These are phyloP conservation scores for Mucuna pruriens DNA, from an alignment of 306 rosid genomes.

Conservation along the genomic window DNA sequence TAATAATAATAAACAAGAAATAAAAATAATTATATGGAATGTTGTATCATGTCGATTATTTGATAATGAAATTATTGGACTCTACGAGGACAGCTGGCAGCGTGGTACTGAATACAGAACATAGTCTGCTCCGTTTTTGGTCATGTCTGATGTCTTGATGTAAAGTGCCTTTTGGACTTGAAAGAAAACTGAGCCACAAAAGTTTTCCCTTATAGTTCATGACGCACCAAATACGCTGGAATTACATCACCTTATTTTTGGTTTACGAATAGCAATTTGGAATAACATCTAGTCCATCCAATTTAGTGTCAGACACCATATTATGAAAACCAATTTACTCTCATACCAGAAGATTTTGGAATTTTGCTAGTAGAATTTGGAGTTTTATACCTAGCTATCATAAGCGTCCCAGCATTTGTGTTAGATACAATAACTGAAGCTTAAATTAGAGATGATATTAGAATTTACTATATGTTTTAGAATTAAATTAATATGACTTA, in stretches of 20 bases:
- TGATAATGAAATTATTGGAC: not conserved
- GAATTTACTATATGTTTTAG: not conserved
- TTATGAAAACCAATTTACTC: too few relatives aligned
- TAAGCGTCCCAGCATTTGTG: too few relatives aligned
- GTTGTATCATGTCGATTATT: too few relatives aligned
- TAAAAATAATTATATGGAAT: too few relatives aligned
- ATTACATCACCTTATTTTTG: not conserved
- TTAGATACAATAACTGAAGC: too few relatives aligned
- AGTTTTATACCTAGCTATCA: too few relatives aligned
- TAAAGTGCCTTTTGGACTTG: not conserved
- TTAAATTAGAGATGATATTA: too few relatives aligned
- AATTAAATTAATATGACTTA: too few relatives aligned
- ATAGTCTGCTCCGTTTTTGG: not conserved
- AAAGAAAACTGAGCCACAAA: not conserved
- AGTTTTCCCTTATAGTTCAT: not conserved
- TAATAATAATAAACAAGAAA: too few relatives aligned
- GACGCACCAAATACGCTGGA: not conserved
- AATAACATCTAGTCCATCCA: not conserved
- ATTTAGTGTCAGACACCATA: not conserved
- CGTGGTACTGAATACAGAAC: not conserved
- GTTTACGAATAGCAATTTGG: not conserved
- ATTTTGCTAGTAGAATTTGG: too few relatives aligned
- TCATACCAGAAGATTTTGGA: too few relatives aligned
- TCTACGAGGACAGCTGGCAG: not conserved
- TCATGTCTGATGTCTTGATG: not conserved